phyloP scores from a whole-genome alignment of 768 basidiomycete species.

The Gymnopilus junonius region DNA sequence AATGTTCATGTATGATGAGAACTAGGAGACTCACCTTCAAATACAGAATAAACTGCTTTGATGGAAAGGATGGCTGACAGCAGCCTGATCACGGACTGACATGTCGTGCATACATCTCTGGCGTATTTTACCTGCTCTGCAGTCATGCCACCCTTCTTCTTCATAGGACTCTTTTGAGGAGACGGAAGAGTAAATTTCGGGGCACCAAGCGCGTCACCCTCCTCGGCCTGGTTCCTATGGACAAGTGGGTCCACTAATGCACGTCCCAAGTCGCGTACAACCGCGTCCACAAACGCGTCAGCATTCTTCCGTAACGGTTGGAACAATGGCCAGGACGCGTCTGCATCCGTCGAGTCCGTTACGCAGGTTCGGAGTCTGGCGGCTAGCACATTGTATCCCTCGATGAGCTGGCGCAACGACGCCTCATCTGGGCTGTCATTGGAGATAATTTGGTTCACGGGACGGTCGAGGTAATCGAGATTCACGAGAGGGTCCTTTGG shows the following conservation, averaged over 20 bases:
- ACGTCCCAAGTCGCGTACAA: conserved; percentile 71
- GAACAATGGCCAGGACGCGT: conserved; percentile 74
- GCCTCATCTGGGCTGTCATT: conserved; percentile 45
- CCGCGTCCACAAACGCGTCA: conserved; percentile 53
- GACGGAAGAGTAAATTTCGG: conserved; percentile 57
- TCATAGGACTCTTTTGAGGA: conserved; percentile 69
- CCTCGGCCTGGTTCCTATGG: conserved; percentile 23
- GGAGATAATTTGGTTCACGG: conserved; percentile 56
- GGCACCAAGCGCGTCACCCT: conserved; percentile 28
- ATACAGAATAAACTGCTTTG: conserved; percentile 61
- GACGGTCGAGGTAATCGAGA: conserved; percentile 64
- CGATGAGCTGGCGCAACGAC: conserved; percentile 54
- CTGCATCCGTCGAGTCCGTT: conserved; percentile 49
- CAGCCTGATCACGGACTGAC: conserved; percentile 71
- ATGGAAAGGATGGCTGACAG: conserved; percentile 63
- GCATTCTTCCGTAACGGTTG: conserved; percentile 65
- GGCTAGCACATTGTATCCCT: conserved; percentile 74
- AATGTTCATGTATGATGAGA: conserved; percentile 11
- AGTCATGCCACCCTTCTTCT: conserved; percentile 71
- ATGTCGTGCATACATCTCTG: conserved; percentile 76
- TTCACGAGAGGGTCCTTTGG: conserved; percentile 70
- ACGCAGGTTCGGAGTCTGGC: conserved; percentile 61
- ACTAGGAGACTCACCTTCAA: conserved; percentile 51
- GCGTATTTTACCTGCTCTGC: conserved; percentile 81
- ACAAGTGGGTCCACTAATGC: conserved; percentile 62